Base-by-base conservation (phyloP, 2,329 filamentous ascomycete species). In the Didymella lethalis region DNA sequence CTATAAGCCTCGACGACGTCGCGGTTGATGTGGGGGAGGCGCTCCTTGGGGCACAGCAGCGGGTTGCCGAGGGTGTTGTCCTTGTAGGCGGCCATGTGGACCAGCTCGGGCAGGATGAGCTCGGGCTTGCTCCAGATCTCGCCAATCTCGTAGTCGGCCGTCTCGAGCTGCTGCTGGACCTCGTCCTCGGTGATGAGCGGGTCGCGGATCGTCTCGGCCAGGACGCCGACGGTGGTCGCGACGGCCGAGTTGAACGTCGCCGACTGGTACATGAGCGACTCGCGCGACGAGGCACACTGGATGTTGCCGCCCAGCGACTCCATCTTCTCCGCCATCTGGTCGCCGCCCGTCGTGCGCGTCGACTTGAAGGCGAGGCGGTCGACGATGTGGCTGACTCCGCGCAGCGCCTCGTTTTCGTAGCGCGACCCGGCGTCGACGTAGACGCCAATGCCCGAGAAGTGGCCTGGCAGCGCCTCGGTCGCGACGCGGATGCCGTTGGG, bases 51-150 rank as follows among this genome's bases (percentile, higher is more conserved):
- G 75, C 95, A 99, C 49, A 99, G 80, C 65, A 99, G 78, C 4
- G 95, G 95, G 78, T 98, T 96, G 36, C 95, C 95, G 12, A 99
- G 84, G 0, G 95, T 98, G 80, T 99, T 98, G 75, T 95, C 91
- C 81, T 93, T 95, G 80, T 92, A 99, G 2, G 93, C 95, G 10
- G 95, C 93, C 82, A 93, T 95, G 77, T 99, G 95, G 36, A 98
- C 90, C 68, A 99, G 81, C 80, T 99, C 95, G 0, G 95, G 95
- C 61, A 99, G 82, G 68, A 99, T 98, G 55, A 99, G 85, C 72
- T 98, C 94, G 0, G 95, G 93, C 83, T 96, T 98, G 69, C 90
- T 90, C 95, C 95, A 99, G 56, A 99, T 98, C 82, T 98, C 95
- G 25, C 88, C 88, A 76, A 99, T 95, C 80, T 99, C 95, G 75